These are phyloP conservation scores for Chimonanthus salicifolius DNA, from an alignment of 164 flowering plant species.

Conservation along the genomic window DNA sequence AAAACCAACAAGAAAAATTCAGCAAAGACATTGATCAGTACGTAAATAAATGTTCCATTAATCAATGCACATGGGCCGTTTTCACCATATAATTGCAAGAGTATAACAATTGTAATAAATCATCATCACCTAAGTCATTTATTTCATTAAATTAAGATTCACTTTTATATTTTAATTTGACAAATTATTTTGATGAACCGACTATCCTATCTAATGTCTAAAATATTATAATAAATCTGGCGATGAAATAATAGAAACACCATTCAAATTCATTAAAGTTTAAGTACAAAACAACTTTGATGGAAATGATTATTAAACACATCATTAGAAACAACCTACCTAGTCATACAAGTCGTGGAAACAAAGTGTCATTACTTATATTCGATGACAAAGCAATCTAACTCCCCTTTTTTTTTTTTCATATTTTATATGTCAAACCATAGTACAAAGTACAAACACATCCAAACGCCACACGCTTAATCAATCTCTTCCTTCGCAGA, in stretches of 20 bases:
- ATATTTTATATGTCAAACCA: slow-evolving; percentile 1
- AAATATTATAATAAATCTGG: neutral
- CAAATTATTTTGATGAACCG: too few relatives aligned
- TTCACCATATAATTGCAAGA: neutral
- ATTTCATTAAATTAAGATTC: too few relatives aligned
- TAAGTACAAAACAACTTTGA: neutral
- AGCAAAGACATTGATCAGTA: neutral
- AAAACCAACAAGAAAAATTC: neutral
- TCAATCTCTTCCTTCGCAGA: slow-evolving; percentile 12
- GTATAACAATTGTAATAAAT: too few relatives aligned
- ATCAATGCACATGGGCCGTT: neutral
- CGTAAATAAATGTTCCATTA: too few relatives aligned
- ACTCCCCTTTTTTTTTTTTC: neutral
- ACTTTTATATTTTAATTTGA: neutral
- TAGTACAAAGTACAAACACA: slow-evolving; percentile 5
- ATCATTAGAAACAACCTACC: neutral
- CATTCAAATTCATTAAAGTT: neutral
- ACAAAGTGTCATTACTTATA: neutral
- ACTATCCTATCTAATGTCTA: too few relatives aligned
- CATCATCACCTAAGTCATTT: neutral
- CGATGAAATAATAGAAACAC: neutral
- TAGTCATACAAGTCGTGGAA: slow-evolving; percentile 1
- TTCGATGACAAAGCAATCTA: neutral
- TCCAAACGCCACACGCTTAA: slow-evolving; percentile 29
- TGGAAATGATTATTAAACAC: slow-evolving; percentile 2